Evolutionary conservation across 176 grass and related monocot species (phyloP).

Genomic region (Guadua angustifolia): DNA sequence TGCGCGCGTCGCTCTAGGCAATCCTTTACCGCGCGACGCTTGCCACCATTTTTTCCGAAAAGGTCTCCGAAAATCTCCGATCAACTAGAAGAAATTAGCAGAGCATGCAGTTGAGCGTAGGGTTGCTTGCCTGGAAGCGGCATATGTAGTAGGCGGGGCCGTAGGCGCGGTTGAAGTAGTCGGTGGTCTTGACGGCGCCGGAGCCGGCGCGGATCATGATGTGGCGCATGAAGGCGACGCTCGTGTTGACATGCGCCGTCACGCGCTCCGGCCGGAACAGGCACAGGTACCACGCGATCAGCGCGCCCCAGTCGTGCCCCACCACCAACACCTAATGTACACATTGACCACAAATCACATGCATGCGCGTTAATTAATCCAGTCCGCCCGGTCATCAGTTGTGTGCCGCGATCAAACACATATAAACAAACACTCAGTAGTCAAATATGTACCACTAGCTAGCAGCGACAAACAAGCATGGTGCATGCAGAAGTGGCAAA

Average conservation of each 20-base stretch:
- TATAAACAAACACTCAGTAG: too few relatives aligned
- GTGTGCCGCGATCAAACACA: too few relatives aligned
- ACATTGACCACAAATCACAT: background rate
- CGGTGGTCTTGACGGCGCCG: constrained; percentile 42
- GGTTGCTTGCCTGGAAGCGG: constrained; percentile 66
- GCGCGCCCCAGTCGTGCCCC: constrained; percentile 78
- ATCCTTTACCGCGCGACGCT: too few relatives aligned
- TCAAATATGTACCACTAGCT: too few relatives aligned
- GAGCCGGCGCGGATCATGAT: constrained; percentile 41
- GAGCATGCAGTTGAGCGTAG: background rate
- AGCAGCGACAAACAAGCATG: too few relatives aligned
- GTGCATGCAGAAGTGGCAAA: too few relatives aligned
- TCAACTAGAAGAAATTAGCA: background rate
- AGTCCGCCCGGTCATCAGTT: too few relatives aligned
- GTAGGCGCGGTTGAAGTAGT: constrained; percentile 49
- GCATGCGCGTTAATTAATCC: too few relatives aligned
- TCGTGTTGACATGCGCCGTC: constrained; percentile 68
- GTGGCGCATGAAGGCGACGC: constrained; percentile 61
- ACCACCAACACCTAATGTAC: constrained; percentile 62
- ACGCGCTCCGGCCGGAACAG: constrained; percentile 71
- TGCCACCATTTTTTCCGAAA: too few relatives aligned
- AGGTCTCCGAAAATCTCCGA: too few relatives aligned
- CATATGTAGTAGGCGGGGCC: constrained; percentile 73
- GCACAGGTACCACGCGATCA: constrained; percentile 78
- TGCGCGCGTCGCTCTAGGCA: too few relatives aligned